Evolutionary conservation across 2,329 filamentous ascomycete genomes (phyloP).

Genomic region (Cercospora zeina): DNA sequence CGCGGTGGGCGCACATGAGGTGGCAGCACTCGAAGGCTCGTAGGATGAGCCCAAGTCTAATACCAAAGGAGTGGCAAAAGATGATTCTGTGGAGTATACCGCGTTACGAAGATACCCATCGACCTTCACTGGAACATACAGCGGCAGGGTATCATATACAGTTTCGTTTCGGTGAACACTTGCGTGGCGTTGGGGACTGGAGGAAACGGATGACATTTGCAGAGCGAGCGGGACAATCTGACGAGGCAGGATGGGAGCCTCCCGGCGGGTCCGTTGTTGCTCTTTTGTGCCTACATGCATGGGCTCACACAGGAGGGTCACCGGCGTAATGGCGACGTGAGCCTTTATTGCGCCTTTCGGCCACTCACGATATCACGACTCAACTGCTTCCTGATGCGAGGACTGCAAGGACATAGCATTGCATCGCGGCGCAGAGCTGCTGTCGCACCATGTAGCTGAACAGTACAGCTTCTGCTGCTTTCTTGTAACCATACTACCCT

Average conservation of each 20-base stretch:
- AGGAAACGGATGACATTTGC: slow-evolving; percentile 6
- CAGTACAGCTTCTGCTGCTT: slow-evolving; percentile 10
- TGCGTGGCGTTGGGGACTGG: slow-evolving; percentile 16
- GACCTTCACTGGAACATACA: slow-evolving; percentile 16
- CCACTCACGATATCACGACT: slow-evolving; percentile 18
- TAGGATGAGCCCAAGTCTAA: slow-evolving; percentile 20
- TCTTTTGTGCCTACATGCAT: slow-evolving; percentile 7
- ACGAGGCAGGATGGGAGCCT: slow-evolving; percentile 6
- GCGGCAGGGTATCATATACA: slow-evolving; percentile 18
- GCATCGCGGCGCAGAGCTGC: slow-evolving; percentile 10
- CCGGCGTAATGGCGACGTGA: slow-evolving; percentile 2
- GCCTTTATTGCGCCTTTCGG: not conserved
- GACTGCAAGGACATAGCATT: slow-evolving; percentile 10
- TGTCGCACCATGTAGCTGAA: slow-evolving; percentile 3
- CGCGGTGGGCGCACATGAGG: slow-evolving; percentile 14
- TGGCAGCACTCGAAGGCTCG: slow-evolving; percentile 20
- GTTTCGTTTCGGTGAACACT: slow-evolving; percentile 7
- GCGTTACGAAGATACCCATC: slow-evolving; percentile 25
- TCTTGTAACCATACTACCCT: not conserved
- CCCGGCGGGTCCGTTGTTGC: slow-evolving; percentile 11
- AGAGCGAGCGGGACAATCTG: slow-evolving; percentile 9
- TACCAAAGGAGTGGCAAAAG: slow-evolving; percentile 13
- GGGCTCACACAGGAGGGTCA: slow-evolving; percentile 8
- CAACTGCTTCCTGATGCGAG: slow-evolving; percentile 3
- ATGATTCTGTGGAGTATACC: slow-evolving; percentile 17